Evolutionary conservation across 805 yeast species (phyloP), one percentile per base, ranked within the genome.

Genomic region (Saccharomycopsis guyanensis): DNA sequence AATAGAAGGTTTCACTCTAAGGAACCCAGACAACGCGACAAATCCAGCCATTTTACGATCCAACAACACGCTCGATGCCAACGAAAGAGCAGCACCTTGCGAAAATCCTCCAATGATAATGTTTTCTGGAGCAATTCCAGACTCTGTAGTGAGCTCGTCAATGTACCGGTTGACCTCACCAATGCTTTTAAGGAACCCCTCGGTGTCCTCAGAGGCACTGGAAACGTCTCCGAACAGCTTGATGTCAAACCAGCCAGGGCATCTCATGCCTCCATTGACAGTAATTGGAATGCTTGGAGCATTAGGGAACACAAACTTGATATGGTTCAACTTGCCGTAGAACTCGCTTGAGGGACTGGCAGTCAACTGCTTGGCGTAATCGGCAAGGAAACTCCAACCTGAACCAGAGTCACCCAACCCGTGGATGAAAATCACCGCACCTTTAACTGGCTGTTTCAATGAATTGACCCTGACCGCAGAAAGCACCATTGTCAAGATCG

Each of bases 71-170:
- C 76, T 69, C 13, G 82, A 59, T 2, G 85, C 86, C 49, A 85
- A 66, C 1, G 93, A 66, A 8, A 91, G 51, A 1, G 95, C 88
- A 41, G 87, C 94, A 46, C 98, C 98, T 65, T 93, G 98, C 3
- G 94, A 82, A 60, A 93, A 93, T 0, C 98, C 98, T 31, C 97
- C 97, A 47, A 93, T 68, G n/a, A 93, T 68, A 40, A 93, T 83
- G 44, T 83, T 75, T 15, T 76, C 77, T 0, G 82, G 68, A 3
- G 75, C 70, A 31, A 84, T 72, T 7, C 82, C 77, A 4, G 56
- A 55, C 6, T 72, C 74, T 20, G 12, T 31, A 13, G 74, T 66
- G 54, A 81, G 78, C 46, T 77, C 78, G 18, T 71, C 60, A 37
- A 83, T 69, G 53, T 72, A 65, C 1, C 56, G 55, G 42, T 71